Base-by-base conservation (phyloP, 257 asterid species). In the Primulina tabacum region DNA sequence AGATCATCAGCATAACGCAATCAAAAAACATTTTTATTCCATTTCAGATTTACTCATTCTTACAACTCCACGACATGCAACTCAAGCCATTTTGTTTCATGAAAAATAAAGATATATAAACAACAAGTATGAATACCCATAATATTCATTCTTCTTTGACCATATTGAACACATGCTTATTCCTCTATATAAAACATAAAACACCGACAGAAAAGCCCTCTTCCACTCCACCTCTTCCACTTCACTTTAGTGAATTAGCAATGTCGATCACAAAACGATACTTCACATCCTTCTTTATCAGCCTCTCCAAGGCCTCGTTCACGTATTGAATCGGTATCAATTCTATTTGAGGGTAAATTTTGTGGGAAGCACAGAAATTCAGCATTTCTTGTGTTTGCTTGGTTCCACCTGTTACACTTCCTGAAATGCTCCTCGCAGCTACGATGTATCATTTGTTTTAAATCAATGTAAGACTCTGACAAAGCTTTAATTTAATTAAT, bases 221-320 rank as follows among this genome's bases (percentile, higher is more conserved):
- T 24, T 24, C 24, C 24, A 21, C 24, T 21, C 24, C 43, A 26
- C 56, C 35, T 67, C 24, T 21, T 21, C 68, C 65, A 59, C 8
- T 56, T 81, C 75, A 79, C 80, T 84, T 62, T 72, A 93, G 86
- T 55, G 97, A 81, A 73, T 85, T 89, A 2, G 80, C 97, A 55
- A 93, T 76, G 79, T 93, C 99, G 32, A 93, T 83, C 71, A 93
- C 96, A 34, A 93, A 90, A 6, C 99, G 88, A 79, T 90, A 93
- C 32, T 88, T 90, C 57, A 93, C 96, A 29, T 93, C 97, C 76
- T 73, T 93, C 62, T 89, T 93, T 50, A 89, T 78, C 81, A 90
- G 53, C 84, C 97, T 85, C 78, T 90, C 90, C 6, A 89, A 74
- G 35, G 96, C 96, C 76, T 90, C 92, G 11, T 93, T 93, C 55